Evolutionary conservation across 177 flowering plant species (phyloP), one percentile per base, ranked within the genome.

Genomic region (Vitis hybrid): DNA sequence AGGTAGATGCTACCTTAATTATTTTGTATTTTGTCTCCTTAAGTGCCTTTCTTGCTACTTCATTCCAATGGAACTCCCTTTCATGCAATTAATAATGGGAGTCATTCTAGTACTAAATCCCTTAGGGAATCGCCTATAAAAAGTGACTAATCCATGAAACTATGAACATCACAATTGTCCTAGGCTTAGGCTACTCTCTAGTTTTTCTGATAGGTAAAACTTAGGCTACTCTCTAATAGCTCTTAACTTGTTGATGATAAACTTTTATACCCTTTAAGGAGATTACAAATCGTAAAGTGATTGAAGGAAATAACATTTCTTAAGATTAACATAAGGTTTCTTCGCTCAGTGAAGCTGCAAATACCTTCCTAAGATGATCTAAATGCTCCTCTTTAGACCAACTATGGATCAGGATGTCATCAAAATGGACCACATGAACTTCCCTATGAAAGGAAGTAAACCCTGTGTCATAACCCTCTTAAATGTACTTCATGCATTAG

Each of bases 401-500:
- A 16, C 70, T 70, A 21, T 57, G 65, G 9, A 69, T 65, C 8
- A 70, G 11, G 6, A 74, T 74, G 7, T 68, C 60, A 22, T 68
- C 64, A 50, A 74, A 70, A 33, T 70, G 64, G 1, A 70, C 51
- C 45, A 39, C 8, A 39, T 7, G 8, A 70, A 70, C 11, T 18
- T 16, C 0, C 62, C 66, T 19, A 62, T 33, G 14, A 66, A 66
- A 9, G 69, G 65, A 10, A 12, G 26, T 1, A 74, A 10, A 13
- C 53, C 48, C 31, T 62, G 56, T 45, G 67, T 73, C 77, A 74
- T 70, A 5, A 65, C 14, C 10, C 26, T 1, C 62, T 58, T 64
- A n/a, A 74, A 72, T 2, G 70, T 74, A 13, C 66, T 65, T 6
- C 52, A 50, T 10, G 69, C 65, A 53, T 74, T 70, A 4, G 70